phyloP scores from a whole-genome alignment of 371 early-diverging fungal species.

The Mortierella sp. region DNA sequence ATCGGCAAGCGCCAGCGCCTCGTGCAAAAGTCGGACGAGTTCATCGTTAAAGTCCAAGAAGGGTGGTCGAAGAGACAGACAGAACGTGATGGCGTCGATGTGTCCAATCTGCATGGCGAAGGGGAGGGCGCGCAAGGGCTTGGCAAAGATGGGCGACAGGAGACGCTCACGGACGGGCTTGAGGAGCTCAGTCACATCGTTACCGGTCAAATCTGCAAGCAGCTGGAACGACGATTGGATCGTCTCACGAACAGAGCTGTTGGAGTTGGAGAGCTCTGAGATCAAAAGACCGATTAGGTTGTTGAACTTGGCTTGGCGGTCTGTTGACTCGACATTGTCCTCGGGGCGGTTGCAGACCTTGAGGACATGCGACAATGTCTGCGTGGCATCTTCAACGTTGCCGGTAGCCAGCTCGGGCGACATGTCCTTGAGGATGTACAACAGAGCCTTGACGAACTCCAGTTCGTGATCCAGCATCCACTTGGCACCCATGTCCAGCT shows the following conservation, averaged over 20 bases:
- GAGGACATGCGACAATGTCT: conserved; percentile 83
- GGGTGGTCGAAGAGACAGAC: conserved; percentile 90
- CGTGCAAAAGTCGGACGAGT: conserved; percentile 89
- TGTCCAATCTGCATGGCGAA: conserved; percentile 98
- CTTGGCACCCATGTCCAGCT: conserved; percentile 84
- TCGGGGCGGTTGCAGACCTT: conserved; percentile 86
- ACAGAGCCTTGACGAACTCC: conserved; percentile 91
- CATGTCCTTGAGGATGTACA: conserved; percentile 95
- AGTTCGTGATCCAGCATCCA: conserved; percentile 96
- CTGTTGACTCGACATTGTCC: conserved; percentile 66
- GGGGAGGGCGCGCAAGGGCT: conserved; percentile 96
- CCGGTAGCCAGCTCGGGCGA: conserved; percentile 85
- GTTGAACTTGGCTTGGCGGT: conserved; percentile 72
- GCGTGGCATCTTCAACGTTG: conserved; percentile 82
- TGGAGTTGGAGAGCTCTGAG: conserved; percentile 94
- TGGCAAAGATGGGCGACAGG: conserved; percentile 95
- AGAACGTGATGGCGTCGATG: conserved; percentile 98
- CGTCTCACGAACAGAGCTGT: conserved; percentile 89
- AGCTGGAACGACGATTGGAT: conserved; percentile 88
- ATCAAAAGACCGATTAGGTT: conserved; percentile 86
- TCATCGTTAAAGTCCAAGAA: conserved; percentile 95
- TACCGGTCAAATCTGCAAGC: conserved; percentile 83
- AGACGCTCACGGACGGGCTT: conserved; percentile 89
- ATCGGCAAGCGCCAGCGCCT: conserved; percentile 95
- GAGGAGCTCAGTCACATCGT: conserved; percentile 87